A percentile compares a stretch with the other conserved stretches of the same genome.
phyloP scores from a whole-genome alignment of 768 basidiomycete genomes.

The Panaeolus cyanescens region DNA sequence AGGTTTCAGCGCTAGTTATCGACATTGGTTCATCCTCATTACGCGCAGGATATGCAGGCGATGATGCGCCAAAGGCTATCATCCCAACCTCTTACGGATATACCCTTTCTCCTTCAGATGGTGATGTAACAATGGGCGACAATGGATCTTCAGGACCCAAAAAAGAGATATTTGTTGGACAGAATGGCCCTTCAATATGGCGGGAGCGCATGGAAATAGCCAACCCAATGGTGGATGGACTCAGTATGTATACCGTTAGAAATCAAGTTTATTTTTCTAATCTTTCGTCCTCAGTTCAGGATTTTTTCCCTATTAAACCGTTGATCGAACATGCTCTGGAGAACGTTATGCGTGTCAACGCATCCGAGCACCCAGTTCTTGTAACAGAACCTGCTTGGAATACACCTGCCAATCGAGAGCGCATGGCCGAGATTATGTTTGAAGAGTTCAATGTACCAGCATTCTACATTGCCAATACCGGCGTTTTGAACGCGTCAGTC shows the following conservation, averaged over 20 bases:
- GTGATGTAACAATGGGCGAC: constrained; percentile 58
- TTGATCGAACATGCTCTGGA: constrained; percentile 75
- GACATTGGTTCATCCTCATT: constrained; percentile 91
- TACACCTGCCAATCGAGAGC: constrained; percentile 86
- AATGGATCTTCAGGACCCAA: constrained; percentile 38
- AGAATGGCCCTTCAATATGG: constrained; percentile 90
- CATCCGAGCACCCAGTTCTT: constrained; percentile 87
- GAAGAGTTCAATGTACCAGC: constrained; percentile 95
- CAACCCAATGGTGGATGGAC: constrained; percentile 81
- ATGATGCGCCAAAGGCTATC: constrained; percentile 92
- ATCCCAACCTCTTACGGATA: constrained; percentile 91
- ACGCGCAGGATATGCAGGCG: constrained; percentile 96
- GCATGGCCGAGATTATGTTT: constrained; percentile 97
- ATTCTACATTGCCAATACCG: constrained; percentile 94
- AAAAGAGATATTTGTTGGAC: constrained; percentile 77
- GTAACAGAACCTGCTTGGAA: constrained; percentile 98
- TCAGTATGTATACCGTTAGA: constrained; percentile 56
- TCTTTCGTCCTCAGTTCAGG: constrained; percentile 49
- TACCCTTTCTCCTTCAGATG: constrained; percentile 43
- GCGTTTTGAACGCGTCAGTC: constrained; percentile 88
- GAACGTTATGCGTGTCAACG: constrained; percentile 74
- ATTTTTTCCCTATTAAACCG: constrained; percentile 74
- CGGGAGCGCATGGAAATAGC: constrained; percentile 85
- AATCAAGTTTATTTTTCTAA: neutral
- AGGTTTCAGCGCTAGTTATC: constrained; percentile 94